These are phyloP conservation scores for Pyrenophora graminea DNA, from an alignment of 2,329 filamentous ascomycete genomes.

Conservation along the genomic window DNA sequence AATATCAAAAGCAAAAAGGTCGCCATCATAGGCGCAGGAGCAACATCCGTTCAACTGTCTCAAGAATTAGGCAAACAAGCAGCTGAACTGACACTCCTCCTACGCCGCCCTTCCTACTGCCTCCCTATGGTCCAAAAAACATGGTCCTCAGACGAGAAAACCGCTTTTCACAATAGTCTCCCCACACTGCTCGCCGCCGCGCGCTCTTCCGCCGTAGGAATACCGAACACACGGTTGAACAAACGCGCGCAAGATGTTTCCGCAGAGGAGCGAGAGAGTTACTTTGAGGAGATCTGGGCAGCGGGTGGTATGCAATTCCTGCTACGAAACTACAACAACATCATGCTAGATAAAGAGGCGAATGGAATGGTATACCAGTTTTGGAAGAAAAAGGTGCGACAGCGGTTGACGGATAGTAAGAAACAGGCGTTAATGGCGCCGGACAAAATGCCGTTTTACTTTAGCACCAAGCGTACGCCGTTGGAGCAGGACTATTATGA, in stretches of 20 bases:
- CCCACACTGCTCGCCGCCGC: background rate
- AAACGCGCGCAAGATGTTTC: constrained; percentile 19
- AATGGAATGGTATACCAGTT: constrained; percentile 50
- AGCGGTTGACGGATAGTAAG: constrained; percentile 44
- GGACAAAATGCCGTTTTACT: constrained; percentile 47
- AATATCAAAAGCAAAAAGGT: constrained; percentile 28
- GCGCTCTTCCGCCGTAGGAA: constrained; percentile 7
- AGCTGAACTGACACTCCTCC: constrained; percentile 22
- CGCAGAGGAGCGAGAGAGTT: constrained; percentile 22
- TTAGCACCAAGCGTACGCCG: constrained; percentile 48
- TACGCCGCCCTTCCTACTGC: constrained; percentile 31
- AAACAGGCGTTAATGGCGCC: constrained; percentile 50
- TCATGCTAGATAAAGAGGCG: constrained; percentile 41
- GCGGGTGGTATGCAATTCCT: constrained; percentile 48
- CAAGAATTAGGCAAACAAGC: constrained; percentile 32
- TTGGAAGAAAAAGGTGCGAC: constrained; percentile 53
- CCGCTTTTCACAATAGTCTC: constrained; percentile 24
- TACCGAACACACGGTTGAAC: constrained; percentile 16
- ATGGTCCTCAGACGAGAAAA: constrained; percentile 26
- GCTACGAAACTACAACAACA: constrained; percentile 39
- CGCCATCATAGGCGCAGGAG: constrained; percentile 33
- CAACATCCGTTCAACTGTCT: constrained; percentile 36
- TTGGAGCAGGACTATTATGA: constrained; percentile 49
- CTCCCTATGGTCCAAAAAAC: constrained; percentile 31
- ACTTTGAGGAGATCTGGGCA: constrained; percentile 32